Evolutionary conservation across 1,284 basidiomycete species (phyloP), one percentile per base, ranked within the genome.

Genomic region (Boletus semigastroideus): DNA sequence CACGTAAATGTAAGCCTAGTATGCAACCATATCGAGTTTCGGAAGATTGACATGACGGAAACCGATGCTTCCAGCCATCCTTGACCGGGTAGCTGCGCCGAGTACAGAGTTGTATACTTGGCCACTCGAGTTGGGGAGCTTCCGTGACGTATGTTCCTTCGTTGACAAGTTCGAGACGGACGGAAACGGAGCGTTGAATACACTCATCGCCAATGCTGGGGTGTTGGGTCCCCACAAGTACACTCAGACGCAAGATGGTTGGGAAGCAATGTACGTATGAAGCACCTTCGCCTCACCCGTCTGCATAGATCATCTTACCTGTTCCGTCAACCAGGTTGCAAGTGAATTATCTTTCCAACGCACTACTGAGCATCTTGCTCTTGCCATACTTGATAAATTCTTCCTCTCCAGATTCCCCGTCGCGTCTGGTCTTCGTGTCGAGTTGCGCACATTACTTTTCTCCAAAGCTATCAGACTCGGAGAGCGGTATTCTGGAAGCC

Each of bases 311-410:
- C 17, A 20, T 25, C 41, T 51, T 30, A 46, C 28, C 19, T 19
- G 2, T 48, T 43, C 41, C n/a, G 8, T 39, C 19, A 9, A 16
- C 14, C 19, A 67, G 65, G 48, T 36, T 70, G 2, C 66, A 67
- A 54, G 68, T 67, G 11, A 64, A 70, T 30, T 68, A 69, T 38
- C 58, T 68, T 19, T 68, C 68, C 28, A 60, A 50, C 13, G 64
- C 55, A 6, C 42, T 68, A 25, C 44, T 66, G 16, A 59, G 59
- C 53, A 56, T 66, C 31, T 47, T 68, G 31, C 56, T 68, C 25
- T 55, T 66, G 43, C 66, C 66, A 27, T 56, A 55, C 55, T 51
- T 66, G 49, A 53, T 67, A 30, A 54, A 59, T 2, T 48, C 61
- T 10, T 53, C 58, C 22, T 48, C 49, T 17, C 30, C 52, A 12